Evolutionary conservation across 1,284 basidiomycete genomes (phyloP), one percentile per base, ranked within the genome.

Genomic region (Rhodotorula sp.): DNA sequence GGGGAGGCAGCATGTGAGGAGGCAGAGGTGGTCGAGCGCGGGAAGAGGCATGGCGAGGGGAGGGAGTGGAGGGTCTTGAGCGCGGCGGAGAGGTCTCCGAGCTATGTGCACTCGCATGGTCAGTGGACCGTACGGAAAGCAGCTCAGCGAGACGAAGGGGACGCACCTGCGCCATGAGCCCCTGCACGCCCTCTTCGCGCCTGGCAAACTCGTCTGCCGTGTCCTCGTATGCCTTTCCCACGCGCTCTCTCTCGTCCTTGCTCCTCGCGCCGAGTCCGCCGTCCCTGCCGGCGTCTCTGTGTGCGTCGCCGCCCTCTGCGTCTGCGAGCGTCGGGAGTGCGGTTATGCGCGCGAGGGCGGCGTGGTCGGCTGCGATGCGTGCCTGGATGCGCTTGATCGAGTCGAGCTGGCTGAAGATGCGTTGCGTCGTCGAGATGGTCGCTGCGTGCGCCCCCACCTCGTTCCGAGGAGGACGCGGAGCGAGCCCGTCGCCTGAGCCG

Each of bases 31-130:
- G 39, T 21, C 29, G 50, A 17, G 51, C 51, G 41, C 19, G 65
- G 65, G 51, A 67, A 67, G 50, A 67, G 58, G 19, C 34, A 50
- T 12, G 66, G 66, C 9, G 66, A 55, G 10, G 66, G 66, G 36
- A 67, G 59, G 2, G 48, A 32, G 51, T 67, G 66, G 27, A 67
- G 46, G 6, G 46, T 44, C 46, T 67, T 67, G 25, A 67, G 59
- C 51, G 58, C 66, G 27, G 50, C 15, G 8, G 59, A 61, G 21
- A 67, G 53, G 3, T 44, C 51, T 10, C 39, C 41, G 34, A 61
- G 51, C 66, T 67, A 53, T 22, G 39, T 15, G 22, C 9, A 19
- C 27, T 8, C 12, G n/a, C 21, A 1, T 7, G 0, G 27, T 25
- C 13, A 44, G 37, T 21, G 6, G 19, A 8, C 15, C 19, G 5